Evolutionary conservation across 139 green algal genomes (phyloP).

Genomic region (Coelastrella sp.): DNA sequence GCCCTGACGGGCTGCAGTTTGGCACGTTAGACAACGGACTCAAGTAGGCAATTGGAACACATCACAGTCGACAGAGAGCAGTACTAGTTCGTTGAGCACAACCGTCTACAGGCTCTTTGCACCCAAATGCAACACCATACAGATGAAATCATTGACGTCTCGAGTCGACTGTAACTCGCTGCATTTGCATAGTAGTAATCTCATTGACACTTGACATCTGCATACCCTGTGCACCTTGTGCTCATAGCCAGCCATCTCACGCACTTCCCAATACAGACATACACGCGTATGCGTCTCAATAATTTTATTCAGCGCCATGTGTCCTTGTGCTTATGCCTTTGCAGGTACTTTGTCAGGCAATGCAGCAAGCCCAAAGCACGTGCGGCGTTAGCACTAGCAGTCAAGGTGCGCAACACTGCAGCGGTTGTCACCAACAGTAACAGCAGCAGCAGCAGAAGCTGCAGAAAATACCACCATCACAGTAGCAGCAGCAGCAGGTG

Average conservation of each 20-base stretch:
- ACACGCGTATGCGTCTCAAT: no score
- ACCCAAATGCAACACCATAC: neutral
- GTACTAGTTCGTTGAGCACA: neutral
- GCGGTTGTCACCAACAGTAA: neutral
- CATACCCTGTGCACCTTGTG: no score
- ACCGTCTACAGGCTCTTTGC: neutral
- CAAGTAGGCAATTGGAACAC: neutral
- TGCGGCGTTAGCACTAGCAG: constrained; percentile 73
- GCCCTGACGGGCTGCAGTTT: constrained; percentile 28
- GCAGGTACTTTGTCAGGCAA: constrained; percentile 82
- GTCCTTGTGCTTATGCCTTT: neutral
- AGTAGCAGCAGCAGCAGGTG: neutral
- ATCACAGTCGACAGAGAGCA: neutral
- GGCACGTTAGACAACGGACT: constrained; percentile 32
- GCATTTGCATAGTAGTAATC: no score
- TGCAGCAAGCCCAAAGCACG: constrained; percentile 79
- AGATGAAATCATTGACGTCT: no score
- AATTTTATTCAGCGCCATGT: no score
- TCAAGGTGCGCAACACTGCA: constrained; percentile 53
- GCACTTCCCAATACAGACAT: no score
- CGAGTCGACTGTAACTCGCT: no score
- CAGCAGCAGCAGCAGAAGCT: constrained; percentile 15
- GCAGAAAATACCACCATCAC: neutral
- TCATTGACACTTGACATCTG: no score
- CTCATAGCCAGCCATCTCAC: no score